These are phyloP conservation scores for Trichothecium sympodiale DNA, from an alignment of 2,329 filamentous ascomycete genomes.

Conservation along the genomic window DNA sequence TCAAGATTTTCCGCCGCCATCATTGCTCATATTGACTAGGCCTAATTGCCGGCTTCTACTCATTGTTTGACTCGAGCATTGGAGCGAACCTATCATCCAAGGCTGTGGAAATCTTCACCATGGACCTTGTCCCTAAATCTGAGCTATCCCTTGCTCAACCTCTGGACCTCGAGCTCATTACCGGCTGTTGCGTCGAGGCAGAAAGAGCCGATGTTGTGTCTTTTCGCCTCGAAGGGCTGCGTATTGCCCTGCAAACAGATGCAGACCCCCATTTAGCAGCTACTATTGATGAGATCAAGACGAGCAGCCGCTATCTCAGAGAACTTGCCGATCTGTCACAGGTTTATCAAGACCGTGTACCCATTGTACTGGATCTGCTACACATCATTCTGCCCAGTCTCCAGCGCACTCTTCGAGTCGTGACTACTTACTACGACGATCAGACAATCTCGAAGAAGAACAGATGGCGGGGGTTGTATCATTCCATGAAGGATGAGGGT, in stretches of 20 bases:
- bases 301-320: slow-evolving; percentile 33
- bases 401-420: slow-evolving; percentile 39
- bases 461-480: slow-evolving; percentile 49
- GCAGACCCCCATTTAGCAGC: slow-evolving; percentile 32
- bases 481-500: slow-evolving; percentile 42
- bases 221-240: slow-evolving; percentile 36
- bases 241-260: slow-evolving; percentile 21
- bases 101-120: slow-evolving; percentile 1
- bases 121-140: slow-evolving; percentile 7
- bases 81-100: no score
- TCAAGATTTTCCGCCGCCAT: no score
- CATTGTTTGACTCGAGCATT: no score
- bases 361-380: slow-evolving; percentile 42
- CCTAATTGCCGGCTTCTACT: no score
- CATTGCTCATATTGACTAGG: no score
- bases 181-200: slow-evolving; percentile 44
- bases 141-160: slow-evolving; percentile 16
- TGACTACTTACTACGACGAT: slow-evolving; percentile 40
- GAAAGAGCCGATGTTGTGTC: slow-evolving; percentile 38
- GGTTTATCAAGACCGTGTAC: slow-evolving; percentile 36
- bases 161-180: slow-evolving; percentile 28
- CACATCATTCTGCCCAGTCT: slow-evolving; percentile 46
- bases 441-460: slow-evolving; percentile 31
- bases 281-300: slow-evolving; percentile 35
- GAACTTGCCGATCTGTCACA: slow-evolving; percentile 44